A percentile compares a stretch with the other conserved stretches of the same genome.
Conservation (phyloP, 2,329 filamentous ascomycete species). For the Canariomyces notabilis region DNA sequence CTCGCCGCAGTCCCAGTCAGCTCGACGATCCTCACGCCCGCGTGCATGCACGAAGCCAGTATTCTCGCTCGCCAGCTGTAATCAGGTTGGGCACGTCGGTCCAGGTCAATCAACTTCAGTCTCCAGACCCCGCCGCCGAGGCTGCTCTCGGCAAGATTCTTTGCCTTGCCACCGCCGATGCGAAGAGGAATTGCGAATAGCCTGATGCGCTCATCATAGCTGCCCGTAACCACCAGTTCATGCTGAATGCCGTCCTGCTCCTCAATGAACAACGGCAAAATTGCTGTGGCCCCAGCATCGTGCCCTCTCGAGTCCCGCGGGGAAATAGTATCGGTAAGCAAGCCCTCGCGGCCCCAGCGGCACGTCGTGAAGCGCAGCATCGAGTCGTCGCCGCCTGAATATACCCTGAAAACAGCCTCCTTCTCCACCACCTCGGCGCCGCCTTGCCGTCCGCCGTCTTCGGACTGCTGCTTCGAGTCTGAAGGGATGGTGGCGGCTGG, state of each 20-base stretch:
- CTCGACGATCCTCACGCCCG: conserved; percentile 64
- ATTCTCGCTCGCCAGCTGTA: conserved; percentile 39
- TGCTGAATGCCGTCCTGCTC: conserved; percentile 39
- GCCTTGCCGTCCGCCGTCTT: too few relatives aligned
- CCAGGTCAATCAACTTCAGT: conserved; percentile 54
- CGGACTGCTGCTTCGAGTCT: conserved; percentile 7
- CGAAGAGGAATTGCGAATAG: conserved; percentile 54
- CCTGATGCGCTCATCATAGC: conserved; percentile 82
- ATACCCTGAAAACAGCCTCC: conserved; percentile 40
- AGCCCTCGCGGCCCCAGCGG: conserved; percentile 9
- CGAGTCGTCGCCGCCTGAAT: conserved; percentile 74
- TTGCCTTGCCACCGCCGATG: conserved; percentile 40
- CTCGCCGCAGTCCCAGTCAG: conserved; percentile 34
- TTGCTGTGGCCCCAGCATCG: conserved; percentile 80
- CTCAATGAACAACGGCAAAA: conserved; percentile 63
- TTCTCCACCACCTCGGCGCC: too few relatives aligned
- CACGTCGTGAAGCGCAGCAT: conserved; percentile 46
- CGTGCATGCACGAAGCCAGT: conserved; percentile 93
- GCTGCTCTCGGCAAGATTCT: conserved; percentile 57
- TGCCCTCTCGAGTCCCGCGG: conserved; percentile 42
- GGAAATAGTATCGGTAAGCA: conserved; percentile 15
- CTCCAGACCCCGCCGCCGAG: conserved; percentile 86
- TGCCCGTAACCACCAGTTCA: conserved; percentile 71
- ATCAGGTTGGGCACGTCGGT: conserved; percentile 22
- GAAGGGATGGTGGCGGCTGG: conserved; percentile 6